Base-by-base conservation (phyloP, 2,329 filamentous ascomycete genomes). In the Hymenoscyphus scutula region DNA sequence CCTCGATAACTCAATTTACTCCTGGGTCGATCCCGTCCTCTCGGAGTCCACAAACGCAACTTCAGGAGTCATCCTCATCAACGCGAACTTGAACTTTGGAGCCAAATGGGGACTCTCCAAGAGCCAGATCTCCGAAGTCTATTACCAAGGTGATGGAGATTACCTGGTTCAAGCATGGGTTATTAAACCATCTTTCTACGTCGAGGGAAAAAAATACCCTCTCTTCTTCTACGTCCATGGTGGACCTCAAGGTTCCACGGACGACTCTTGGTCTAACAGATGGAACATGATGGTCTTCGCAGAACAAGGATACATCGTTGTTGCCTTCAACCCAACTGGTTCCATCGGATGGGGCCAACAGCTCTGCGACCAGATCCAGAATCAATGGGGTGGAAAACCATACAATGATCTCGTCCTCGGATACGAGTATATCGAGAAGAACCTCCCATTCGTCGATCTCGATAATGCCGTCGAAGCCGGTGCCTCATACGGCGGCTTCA, bases 221-320 rank as follows among this genome's bases (percentile, higher is more conserved):
- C 58, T 69, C 6, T 61, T 62, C 17, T 67, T 69, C 59, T 69
- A 67, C 57, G 53, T 95, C 65, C 91, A 96, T 70, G 91, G 91
- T 58, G 91, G 91, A 0, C 91, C 91, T 0, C 90, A 95, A 74
- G 85, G 87, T 25, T 85, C 90, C 0, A 94, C 90, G 88, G 78
- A 76, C 34, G 89, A 95, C 71, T 80, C 82, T 30, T 96, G 91
- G 90, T 88, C 83, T 74, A 91, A 87, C 3, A 82, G 91, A 23
- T 96, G 91, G 91, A 95, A 95, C 73, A 88, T 89, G 5, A 89
- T 89, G 65, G 83, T 93, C 13, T 95, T 90, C 72, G 91, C 91
- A 5, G 91, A 95, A 74, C 90, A 94, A 76, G 91, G 91, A 54
- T 96, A 94, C 72, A 82, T 96, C 5, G 89, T 89, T 30, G 85